Conservation (phyloP, 2,329 filamentous ascomycete species). For the Meredithiella fracta region DNA sequence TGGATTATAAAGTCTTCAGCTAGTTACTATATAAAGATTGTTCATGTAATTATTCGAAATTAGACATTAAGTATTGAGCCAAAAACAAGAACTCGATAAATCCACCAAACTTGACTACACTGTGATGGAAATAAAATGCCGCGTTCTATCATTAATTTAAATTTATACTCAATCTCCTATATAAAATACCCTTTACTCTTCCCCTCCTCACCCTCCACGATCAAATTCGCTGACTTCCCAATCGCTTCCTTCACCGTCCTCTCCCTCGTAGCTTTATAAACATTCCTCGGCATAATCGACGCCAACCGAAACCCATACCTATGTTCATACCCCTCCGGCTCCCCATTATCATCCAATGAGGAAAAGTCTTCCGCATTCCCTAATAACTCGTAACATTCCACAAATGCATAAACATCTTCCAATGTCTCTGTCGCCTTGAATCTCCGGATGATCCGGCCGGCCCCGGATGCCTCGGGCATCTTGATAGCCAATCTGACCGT, state of each 20-base stretch:
- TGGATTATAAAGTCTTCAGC: too few relatives aligned
- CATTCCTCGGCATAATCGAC: slow-evolving; percentile 66
- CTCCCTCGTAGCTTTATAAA: slow-evolving; percentile 53
- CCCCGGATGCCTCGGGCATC: slow-evolving; percentile 42
- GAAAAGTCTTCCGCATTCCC: slow-evolving; percentile 23
- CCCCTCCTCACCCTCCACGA: slow-evolving; percentile 51
- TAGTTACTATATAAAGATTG: too few relatives aligned
- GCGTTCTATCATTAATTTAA: background rate
- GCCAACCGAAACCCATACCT: slow-evolving; percentile 74
- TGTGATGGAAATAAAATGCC: too few relatives aligned
- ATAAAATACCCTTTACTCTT: background rate
- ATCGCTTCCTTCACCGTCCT: slow-evolving; percentile 56
- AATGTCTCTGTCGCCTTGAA: slow-evolving; percentile 55
- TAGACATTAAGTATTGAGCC: too few relatives aligned
- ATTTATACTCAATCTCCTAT: background rate
- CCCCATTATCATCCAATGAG: slow-evolving; percentile 13
- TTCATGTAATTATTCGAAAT: too few relatives aligned
- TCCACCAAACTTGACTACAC: too few relatives aligned
- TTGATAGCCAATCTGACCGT: slow-evolving; percentile 55
- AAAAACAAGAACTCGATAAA: too few relatives aligned
- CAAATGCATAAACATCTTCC: slow-evolving; percentile 89
- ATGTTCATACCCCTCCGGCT: slow-evolving; percentile 59
- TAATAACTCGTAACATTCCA: slow-evolving; percentile 69
- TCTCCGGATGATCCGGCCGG: slow-evolving; percentile 58
- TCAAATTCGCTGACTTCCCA: slow-evolving; percentile 69